Conservation (phyloP, 352 stramenopile genomes). For the Phytophthora pisi region DNA sequence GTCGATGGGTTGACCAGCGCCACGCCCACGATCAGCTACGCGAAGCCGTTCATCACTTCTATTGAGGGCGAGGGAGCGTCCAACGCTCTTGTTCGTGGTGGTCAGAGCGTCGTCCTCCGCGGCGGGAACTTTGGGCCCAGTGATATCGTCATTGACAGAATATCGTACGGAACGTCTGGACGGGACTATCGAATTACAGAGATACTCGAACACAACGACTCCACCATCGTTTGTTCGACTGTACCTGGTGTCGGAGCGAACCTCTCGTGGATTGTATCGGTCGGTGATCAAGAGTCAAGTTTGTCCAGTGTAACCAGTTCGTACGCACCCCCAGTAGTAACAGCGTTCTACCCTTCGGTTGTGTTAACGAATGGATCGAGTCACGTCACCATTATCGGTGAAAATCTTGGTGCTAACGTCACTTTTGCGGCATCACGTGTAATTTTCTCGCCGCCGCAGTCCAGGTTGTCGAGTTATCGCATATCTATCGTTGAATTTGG, state of each 20-base stretch:
- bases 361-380: slow-evolving; percentile 57
- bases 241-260: slow-evolving; percentile 53
- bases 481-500: slow-evolving; percentile 52
- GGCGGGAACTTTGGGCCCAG: slow-evolving; percentile 70
- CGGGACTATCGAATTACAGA: slow-evolving; percentile 52
- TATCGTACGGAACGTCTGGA: slow-evolving; percentile 65
- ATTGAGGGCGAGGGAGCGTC: slow-evolving; percentile 43
- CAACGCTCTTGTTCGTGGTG: slow-evolving; percentile 42
- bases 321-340: slow-evolving; percentile 53
- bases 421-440: slow-evolving; percentile 48
- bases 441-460: slow-evolving; percentile 51
- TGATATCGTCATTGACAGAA: slow-evolving; percentile 42
- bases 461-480: slow-evolving; percentile 32
- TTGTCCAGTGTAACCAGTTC: slow-evolving; percentile 45
- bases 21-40: slow-evolving; percentile 66
- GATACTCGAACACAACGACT: slow-evolving; percentile 61
- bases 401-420: slow-evolving; percentile 54
- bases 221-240: slow-evolving; percentile 56
- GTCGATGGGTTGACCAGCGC: slow-evolving; percentile 56
- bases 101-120: slow-evolving; percentile 43
- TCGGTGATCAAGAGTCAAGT: slow-evolving; percentile 58
- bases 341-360: slow-evolving; percentile 17
- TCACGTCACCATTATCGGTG: slow-evolving; percentile 50
- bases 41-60: slow-evolving; percentile 46
- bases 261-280: slow-evolving; percentile 59